A percentile compares a stretch with the other conserved stretches of the same genome.
These are phyloP conservation scores for Haplosporangium sp. DNA, from an alignment of 371 early-diverging fungal genomes.

Conservation along the genomic window DNA sequence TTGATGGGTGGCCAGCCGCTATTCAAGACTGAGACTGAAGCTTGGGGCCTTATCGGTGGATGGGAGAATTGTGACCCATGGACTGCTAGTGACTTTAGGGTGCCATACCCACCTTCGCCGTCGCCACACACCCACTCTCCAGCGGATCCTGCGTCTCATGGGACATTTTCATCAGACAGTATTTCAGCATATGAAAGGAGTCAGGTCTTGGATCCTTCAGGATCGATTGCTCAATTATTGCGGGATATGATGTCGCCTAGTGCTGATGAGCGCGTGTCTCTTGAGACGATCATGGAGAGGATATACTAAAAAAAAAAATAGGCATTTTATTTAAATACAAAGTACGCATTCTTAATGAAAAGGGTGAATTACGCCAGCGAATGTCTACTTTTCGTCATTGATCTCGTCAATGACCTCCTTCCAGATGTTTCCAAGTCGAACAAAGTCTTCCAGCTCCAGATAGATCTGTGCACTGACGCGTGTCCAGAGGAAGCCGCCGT, in stretches of 20 bases:
- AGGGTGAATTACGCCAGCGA: not conserved
- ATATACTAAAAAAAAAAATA: constrained; percentile 23
- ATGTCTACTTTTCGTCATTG: constrained; percentile 16
- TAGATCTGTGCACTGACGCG: constrained; percentile 74
- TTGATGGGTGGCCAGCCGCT: constrained; percentile 33
- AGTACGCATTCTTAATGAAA: not conserved
- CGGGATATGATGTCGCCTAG: constrained; percentile 28
- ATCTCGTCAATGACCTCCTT: constrained; percentile 51
- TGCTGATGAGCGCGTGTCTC: constrained; percentile 33
- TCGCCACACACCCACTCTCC: not conserved
- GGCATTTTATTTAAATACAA: not conserved
- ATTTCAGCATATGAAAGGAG: constrained; percentile 22
- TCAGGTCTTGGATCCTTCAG: constrained; percentile 41
- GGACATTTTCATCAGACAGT: constrained; percentile 6
- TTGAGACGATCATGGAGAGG: constrained; percentile 47
- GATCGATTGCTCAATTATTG: constrained; percentile 31
- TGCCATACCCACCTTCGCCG: constrained; percentile 34
- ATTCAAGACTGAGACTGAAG: constrained; percentile 42
- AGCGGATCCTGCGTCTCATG: not conserved
- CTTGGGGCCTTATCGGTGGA: constrained; percentile 48
- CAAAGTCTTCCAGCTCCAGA: constrained; percentile 64
- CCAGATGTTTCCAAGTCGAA: constrained; percentile 58
- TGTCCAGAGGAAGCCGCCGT: constrained; percentile 59
- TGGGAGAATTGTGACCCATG: constrained; percentile 29
- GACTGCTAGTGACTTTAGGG: constrained; percentile 19